Conservation (phyloP, 345 rosid genomes). For the Noccaea bulbosa region DNA sequence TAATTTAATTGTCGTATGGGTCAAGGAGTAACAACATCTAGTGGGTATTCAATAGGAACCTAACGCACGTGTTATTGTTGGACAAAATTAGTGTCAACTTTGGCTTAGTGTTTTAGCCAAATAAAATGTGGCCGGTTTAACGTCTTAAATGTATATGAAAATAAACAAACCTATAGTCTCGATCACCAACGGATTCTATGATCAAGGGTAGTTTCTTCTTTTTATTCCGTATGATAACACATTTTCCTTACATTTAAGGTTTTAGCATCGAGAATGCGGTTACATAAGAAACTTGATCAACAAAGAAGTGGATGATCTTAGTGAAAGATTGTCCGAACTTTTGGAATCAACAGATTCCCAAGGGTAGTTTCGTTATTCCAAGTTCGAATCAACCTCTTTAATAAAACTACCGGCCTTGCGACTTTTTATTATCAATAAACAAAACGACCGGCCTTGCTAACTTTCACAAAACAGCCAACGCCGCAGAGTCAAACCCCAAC, state of each 20-base stretch:
- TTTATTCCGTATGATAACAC: background rate
- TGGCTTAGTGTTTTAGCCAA: too few species aligned
- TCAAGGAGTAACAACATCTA: background rate
- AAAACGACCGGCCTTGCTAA: slow-evolving; percentile 17
- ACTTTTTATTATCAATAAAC: background rate
- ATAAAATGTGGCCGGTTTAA: too few species aligned
- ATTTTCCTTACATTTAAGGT: slow-evolving; percentile 39
- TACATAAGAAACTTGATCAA: slow-evolving; percentile 54
- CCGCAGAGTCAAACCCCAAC: background rate
- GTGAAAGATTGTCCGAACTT: slow-evolving; percentile 55
- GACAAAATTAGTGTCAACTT: background rate
- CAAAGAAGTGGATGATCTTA: slow-evolving; percentile 58
- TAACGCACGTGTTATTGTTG: background rate
- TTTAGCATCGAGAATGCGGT: slow-evolving; percentile 50
- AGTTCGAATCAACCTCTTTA: background rate
- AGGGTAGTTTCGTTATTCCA: background rate
- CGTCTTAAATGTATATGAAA: too few species aligned
- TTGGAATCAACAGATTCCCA: slow-evolving; percentile 33
- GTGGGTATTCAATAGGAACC: background rate
- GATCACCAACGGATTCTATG: background rate
- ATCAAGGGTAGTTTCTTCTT: background rate
- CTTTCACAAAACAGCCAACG: slow-evolving; percentile 24
- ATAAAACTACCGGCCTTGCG: background rate
- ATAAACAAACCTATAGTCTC: background rate
- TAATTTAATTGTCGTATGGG: background rate